phyloP scores from a whole-genome alignment of 2,329 filamentous ascomycete genomes.

The Beauveria caledonica region DNA sequence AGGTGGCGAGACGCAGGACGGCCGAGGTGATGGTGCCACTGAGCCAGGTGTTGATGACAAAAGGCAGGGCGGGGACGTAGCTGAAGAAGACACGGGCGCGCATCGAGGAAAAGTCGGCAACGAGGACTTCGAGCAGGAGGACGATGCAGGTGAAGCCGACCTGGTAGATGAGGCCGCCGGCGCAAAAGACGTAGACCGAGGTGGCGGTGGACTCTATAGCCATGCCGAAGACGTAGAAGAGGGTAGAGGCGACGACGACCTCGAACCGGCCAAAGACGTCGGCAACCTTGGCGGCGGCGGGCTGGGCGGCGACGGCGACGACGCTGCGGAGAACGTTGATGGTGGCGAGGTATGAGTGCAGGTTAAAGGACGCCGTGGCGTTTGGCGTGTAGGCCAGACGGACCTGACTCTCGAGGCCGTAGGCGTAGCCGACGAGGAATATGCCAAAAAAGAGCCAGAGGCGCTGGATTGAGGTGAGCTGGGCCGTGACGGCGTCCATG shows the following conservation, averaged over 20 bases:
- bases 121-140: constrained; percentile 50
- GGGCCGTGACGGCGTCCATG: constrained; percentile 40
- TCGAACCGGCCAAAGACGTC: constrained; percentile 56
- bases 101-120: constrained; percentile 53
- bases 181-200: constrained; percentile 41
- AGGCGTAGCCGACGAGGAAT: constrained; percentile 53
- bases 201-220: constrained; percentile 43
- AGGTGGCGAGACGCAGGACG: constrained; percentile 41
- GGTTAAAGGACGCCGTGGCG: constrained; percentile 41
- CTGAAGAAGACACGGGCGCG: constrained; percentile 53
- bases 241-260: constrained; percentile 43
- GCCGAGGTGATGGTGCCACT: constrained; percentile 47
- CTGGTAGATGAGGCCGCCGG: constrained; percentile 48
- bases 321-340: constrained; percentile 51
- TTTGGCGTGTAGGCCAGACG: constrained; percentile 45
- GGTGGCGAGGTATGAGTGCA: constrained; percentile 50
- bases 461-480: constrained; percentile 38
- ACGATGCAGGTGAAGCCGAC: constrained; percentile 51
- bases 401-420: constrained; percentile 47
- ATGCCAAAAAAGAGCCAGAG: constrained; percentile 46
- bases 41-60: constrained; percentile 56
- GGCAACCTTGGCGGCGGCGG: constrained; percentile 52
- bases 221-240: constrained; percentile 48
- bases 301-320: constrained; percentile 51
- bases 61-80: constrained; percentile 51